Base-by-base conservation (phyloP, 352 stramenopile species). In the Aphanomyces cochlioides region DNA sequence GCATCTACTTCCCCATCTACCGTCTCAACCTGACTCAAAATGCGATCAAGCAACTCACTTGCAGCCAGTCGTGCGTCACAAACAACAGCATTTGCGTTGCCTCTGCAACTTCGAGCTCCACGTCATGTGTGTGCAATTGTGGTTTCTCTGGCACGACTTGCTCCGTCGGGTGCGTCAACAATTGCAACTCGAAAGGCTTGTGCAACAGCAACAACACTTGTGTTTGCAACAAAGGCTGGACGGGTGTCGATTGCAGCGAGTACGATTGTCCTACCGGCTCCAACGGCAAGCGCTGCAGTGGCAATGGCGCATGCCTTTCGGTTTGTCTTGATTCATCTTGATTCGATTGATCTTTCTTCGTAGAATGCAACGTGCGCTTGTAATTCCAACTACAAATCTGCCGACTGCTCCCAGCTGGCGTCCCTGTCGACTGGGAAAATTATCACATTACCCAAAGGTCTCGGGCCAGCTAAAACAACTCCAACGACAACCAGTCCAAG, bases 191-290 rank as follows among this genome's bases (percentile, higher is more conserved):
- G 6, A 15, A 70, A 60, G 64, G 64, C 38, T 47, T 28, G 36
- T 70, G 64, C 39, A n/a, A n/a, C 43, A 39, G 17, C 15, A 17
- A 70, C n/a, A 63, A 63, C 64, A 4, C 10, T 2, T 70, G 64
- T 45, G n/a, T 17, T 1, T 70, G 64, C 47, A 17, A 47, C 19
- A 39, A 37, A 39, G 64, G 64, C 5, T 70, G 38, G n/a, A 63
- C 64, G 8, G 64, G 64, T 10, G n/a, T n/a, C 38, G 64, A 70
- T 48, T 70, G 64, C 43, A 70, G 64, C 64, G 5, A 70, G n/a
- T 60, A 54, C 5, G 17, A 61, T 36, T 70, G 64, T 36, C 64
- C 64, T 7, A 34, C 40, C 3, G 64, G 43, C 0, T 15, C 64
- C 12, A n/a, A 45, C 15, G 36, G 37, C 7, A 53, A 37, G 37